Evolutionary conservation across 805 yeast genomes (phyloP).

Genomic region (Yamadazyma takamatsuzukensis): DNA sequence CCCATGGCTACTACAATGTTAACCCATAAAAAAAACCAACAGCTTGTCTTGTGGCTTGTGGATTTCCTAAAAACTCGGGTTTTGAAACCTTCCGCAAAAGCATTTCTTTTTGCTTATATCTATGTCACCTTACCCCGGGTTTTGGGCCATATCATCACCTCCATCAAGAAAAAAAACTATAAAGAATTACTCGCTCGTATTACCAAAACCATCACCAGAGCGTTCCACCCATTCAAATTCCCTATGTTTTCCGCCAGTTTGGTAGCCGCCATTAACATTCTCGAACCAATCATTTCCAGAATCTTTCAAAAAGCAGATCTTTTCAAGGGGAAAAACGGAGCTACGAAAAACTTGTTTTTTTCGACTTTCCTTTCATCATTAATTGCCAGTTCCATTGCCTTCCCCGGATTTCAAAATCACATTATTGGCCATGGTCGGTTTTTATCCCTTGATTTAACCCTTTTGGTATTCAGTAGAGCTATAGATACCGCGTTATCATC

Average conservation of each 20-base stretch:
- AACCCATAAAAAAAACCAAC: constrained; percentile 6
- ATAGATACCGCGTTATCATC: constrained; percentile 29
- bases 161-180: constrained; percentile 14
- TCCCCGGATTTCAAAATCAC: constrained; percentile 31
- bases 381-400: constrained; percentile 22
- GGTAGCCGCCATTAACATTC: constrained; percentile 27
- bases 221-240: constrained; percentile 28
- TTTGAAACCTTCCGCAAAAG: constrained; percentile 26
- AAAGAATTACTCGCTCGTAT: constrained; percentile 16
- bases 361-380: constrained; percentile 28
- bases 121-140: constrained; percentile 32
- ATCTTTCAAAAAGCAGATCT: constrained; percentile 4
- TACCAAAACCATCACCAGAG: constrained; percentile 17
- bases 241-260: constrained; percentile 32
- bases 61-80: constrained; percentile 11
- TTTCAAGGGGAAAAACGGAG: constrained; percentile 4
- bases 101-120: constrained; percentile 30
- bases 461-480: constrained; percentile 33
- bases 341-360: constrained; percentile 9
- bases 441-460: constrained; percentile 33
- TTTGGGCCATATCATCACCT: constrained; percentile 13
- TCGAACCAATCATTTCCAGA: constrained; percentile 22
- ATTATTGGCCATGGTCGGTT: constrained; percentile 25
- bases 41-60: constrained; percentile 1
- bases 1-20: constrained; percentile 1